Evolutionary conservation across 495 filamentous ascomycete species (phyloP).

Genomic region (Glonium stellatum): DNA sequence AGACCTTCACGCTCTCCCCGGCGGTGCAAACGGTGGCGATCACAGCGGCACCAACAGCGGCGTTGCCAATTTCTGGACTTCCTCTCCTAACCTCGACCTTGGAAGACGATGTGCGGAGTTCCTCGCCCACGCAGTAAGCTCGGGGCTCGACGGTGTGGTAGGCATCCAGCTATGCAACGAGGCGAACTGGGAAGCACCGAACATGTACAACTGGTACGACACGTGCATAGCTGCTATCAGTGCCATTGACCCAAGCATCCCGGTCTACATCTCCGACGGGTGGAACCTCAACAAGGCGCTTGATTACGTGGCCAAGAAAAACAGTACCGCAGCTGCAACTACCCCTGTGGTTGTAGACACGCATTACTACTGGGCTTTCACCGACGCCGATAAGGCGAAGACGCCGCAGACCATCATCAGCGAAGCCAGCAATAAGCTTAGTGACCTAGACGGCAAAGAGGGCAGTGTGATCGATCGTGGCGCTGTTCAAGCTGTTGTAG

Average conservation of each 20-base stretch:
- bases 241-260: conserved; percentile 42
- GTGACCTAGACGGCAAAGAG: conserved; percentile 37
- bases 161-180: conserved; percentile 52
- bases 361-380: conserved; percentile 50
- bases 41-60: conserved; percentile 46
- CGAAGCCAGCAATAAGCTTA: conserved; percentile 35
- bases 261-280: conserved; percentile 49
- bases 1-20: conserved; percentile 51
- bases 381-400: conserved; percentile 39
- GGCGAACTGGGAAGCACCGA: conserved; percentile 39
- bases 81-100: conserved; percentile 31
- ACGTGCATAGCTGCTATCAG: conserved; percentile 39
- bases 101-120: conserved; percentile 40
- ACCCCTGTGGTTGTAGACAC: conserved; percentile 47
- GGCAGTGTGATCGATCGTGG: conserved; percentile 41
- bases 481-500: conserved; percentile 44
- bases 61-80: conserved; percentile 42
- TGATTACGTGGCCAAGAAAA: conserved; percentile 35
- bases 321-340: conserved; percentile 8
- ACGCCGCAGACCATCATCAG: conserved; percentile 44
- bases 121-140: conserved; percentile 39
- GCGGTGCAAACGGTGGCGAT: conserved; percentile 45
- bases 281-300: conserved; percentile 43
- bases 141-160: conserved; percentile 39
- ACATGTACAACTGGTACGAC: conserved; percentile 51